Base-by-base conservation (phyloP, 805 yeast species). In the Teunomyces stri region DNA sequence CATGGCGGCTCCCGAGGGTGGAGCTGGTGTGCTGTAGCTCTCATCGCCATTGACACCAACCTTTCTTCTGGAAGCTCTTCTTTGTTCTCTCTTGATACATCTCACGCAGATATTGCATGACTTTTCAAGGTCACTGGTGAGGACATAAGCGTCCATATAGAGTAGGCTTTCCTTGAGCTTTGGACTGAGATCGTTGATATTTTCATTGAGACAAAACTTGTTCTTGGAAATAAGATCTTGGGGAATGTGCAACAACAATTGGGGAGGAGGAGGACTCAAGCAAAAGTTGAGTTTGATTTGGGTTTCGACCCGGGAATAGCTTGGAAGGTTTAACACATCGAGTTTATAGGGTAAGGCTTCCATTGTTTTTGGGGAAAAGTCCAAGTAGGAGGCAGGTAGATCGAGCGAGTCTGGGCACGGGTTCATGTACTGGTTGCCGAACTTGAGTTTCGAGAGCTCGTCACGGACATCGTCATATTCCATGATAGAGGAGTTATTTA, bases 31-130 rank as follows among this genome's bases (percentile, higher is more conserved):
- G 13, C 30, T 40, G 6, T 53, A 31, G 3, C 46, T 44, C 9
- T 48, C 49, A 9, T 48, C 44, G 30, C 44, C 48, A 9, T 44
- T 48, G 25, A 43, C 39, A n/a, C 89, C 89, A 3, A 84, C 79
- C 68, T 94, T 92, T 62, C 96, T 82, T 65, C 99, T 81, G 30
- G 92, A 84, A 1, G 98, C 98, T 57, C 99, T 79, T 66, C 94
- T 89, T 59, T 89, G 85, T 62, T 92, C 99, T 60, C 99, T 79
- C 65, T 90, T 86, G 60, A 91, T 82, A 74, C 99, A 92, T 58
- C 95, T 82, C 20, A 83, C 62, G 70, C 99, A 92, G 56, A 89
- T 90, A 57, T 83, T 82, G 55, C 95, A 88, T 20, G 79, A 72
- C 46, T 59, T 66, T 30, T 54, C 55, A 46, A 65, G 56, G 51